A percentile compares a stretch with the other conserved stretches of the same genome.
Conservation (phyloP, 1,139 yeast species). For the Diutina sp. region DNA sequence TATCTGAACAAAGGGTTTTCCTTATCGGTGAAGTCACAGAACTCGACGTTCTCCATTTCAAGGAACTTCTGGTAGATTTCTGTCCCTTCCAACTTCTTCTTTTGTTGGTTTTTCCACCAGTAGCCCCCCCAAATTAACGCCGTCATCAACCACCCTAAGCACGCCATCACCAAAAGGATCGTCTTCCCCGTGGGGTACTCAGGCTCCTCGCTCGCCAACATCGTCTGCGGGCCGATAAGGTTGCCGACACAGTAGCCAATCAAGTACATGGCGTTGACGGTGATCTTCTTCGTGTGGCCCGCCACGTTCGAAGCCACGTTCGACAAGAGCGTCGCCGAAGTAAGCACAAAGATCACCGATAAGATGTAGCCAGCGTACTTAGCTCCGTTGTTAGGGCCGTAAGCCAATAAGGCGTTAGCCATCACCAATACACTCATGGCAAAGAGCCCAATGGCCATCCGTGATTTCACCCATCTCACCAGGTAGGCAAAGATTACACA, state of each 20-base stretch:
- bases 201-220: neutral
- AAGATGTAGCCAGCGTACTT: neutral
- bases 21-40: conserved; percentile 50
- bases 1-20: conserved; percentile 57
- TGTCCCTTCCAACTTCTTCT: neutral
- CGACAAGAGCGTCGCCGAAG: neutral
- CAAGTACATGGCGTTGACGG: neutral
- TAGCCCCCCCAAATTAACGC: conserved; percentile 11
- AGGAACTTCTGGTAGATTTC: conserved; percentile 6
- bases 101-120: neutral
- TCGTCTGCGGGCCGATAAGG: neutral
- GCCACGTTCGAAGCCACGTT: neutral
- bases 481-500: conserved; percentile 17
- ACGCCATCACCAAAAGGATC: conserved; percentile 12
- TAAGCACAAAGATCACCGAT: neutral
- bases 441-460: conserved; percentile 1
- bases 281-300: conserved; percentile 1
- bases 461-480: neutral
- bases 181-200: neutral
- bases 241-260: conserved; percentile 2
- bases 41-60: conserved; percentile 35
- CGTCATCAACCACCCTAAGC: conserved; percentile 14
- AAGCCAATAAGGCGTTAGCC: neutral
- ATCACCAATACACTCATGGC: neutral
- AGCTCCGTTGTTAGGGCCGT: neutral